Evolutionary conservation across 257 asterid genomes (phyloP), one percentile per base, ranked within the genome.

Genomic region (Penstemon barbatus): DNA sequence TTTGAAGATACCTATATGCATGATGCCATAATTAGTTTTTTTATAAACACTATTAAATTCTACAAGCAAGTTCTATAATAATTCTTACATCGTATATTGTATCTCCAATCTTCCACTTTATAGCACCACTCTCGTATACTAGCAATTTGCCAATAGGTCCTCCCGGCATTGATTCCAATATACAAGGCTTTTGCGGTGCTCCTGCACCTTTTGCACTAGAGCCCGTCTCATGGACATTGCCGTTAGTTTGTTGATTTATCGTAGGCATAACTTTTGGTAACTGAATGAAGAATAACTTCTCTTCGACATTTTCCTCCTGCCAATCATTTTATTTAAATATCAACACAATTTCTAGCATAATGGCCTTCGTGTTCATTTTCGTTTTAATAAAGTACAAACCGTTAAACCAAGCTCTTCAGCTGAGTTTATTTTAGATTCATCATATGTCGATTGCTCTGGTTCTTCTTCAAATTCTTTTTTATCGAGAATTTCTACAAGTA

Each of bases 41-140:
- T 15, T 15, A 15, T 15, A 15, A 8, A 12, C 13, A 57, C n/a
- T n/a, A 3, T 39, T 5, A 11, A 0, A 3, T 7, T 6, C 0
- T 36, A 65, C 1, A 25, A 56, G 13, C 3, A 52, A 41, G 63
- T 62, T 65, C 3, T 52, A 56, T 53, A 12, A 15, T 15, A 15
- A 53, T 49, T 79, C 96, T 88, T 80, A 93, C 99, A 67, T 88
- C 86, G 56, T 82, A 90, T 62, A 89, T 68, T 46, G 69, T 74
- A 55, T 87, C 97, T 7, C 99, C 97, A 53, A 94, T 84, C 90
- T 89, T 94, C 85, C 91, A 53, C 79, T 94, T 91, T 40, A 89
- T 74, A 64, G 88, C 87, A 62, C 97, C 97, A 52, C 86, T 87
- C 68, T 33, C 84, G 84, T 87, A 89, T 6, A 91, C 91, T 25